A percentile compares a stretch with the other conserved stretches of the same genome.
phyloP scores from a whole-genome alignment of 139 green algal species.

The Micractinium conductrix region DNA sequence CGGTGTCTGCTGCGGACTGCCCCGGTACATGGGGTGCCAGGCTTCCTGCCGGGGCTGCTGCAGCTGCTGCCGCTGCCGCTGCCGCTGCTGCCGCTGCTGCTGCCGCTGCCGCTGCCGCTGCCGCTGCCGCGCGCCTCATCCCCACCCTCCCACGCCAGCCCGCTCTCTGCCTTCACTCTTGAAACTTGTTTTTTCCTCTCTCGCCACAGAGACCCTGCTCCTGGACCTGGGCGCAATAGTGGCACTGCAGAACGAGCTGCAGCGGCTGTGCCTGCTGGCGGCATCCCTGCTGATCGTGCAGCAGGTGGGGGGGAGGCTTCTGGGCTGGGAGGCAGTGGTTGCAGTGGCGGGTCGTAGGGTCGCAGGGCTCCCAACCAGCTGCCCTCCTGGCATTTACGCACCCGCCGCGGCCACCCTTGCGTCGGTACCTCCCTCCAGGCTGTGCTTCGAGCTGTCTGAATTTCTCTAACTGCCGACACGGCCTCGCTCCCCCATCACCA shows the following conservation, averaged over 20 bases:
- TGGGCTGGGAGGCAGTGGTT: neutral
- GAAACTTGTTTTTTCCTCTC: too few relatives aligned
- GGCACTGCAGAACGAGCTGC: slow-evolving; percentile 48
- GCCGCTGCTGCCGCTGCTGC: too few relatives aligned
- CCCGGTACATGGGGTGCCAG: neutral
- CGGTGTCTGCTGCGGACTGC: slow-evolving; percentile 14
- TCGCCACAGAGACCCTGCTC: slow-evolving; percentile 37
- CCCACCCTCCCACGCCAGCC: neutral
- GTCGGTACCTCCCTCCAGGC: too few relatives aligned
- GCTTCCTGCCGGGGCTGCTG: too few relatives aligned
- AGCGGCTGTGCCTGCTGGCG: slow-evolving; percentile 43
- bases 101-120: too few relatives aligned
- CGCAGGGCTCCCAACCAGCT: neutral
- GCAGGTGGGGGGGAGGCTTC: neutral
- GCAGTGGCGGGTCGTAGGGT: neutral
- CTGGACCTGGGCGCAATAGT: slow-evolving; percentile 31
- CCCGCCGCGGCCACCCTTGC: neutral
- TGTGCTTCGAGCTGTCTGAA: too few relatives aligned
- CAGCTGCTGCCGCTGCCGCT: too few relatives aligned
- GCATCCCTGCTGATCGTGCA: slow-evolving; percentile 39
- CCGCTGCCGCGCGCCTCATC: too few relatives aligned
- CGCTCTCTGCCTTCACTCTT: neutral
- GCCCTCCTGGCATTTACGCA: neutral
- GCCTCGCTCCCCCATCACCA: too few relatives aligned
- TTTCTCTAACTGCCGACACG: too few relatives aligned